Conservation (phyloP, 331 rosid genomes). For the Pyracantha coccinea region DNA sequence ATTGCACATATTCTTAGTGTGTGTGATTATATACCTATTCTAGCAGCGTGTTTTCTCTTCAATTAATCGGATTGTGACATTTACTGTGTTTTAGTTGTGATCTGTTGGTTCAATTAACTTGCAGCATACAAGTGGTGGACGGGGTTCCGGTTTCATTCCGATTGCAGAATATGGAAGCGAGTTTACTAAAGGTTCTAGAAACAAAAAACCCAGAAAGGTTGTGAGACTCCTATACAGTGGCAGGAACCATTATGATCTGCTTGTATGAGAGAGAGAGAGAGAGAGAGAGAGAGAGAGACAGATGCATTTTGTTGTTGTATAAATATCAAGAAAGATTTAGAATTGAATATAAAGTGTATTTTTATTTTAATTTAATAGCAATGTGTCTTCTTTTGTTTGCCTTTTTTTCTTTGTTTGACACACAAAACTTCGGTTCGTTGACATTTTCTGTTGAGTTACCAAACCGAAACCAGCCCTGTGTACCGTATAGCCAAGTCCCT, state of each 20-base stretch:
- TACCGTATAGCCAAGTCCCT: too few relatives aligned
- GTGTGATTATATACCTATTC: not conserved
- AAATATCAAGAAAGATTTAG: not conserved
- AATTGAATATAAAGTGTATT: not conserved
- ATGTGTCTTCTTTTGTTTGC: not conserved
- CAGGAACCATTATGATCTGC: slow-evolving; percentile 94
- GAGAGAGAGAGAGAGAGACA: not conserved
- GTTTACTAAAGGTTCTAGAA: slow-evolving; percentile 39
- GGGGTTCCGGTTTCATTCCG: slow-evolving; percentile 74
- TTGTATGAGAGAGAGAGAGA: slow-evolving; percentile 25
- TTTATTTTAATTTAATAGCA: too few relatives aligned
- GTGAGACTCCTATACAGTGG: slow-evolving; percentile 81
- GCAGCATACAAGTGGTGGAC: slow-evolving; percentile 69
- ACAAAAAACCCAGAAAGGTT: slow-evolving; percentile 40
- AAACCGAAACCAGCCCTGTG: too few relatives aligned
- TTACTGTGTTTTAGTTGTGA: slow-evolving; percentile 1
- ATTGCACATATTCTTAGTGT: not conserved
- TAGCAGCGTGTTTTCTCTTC: not conserved
- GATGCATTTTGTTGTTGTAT: slow-evolving; percentile 12
- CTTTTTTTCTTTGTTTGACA: not conserved
- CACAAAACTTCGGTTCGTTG: too few relatives aligned
- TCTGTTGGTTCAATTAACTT: slow-evolving; percentile 11
- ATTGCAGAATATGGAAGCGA: slow-evolving; percentile 90
- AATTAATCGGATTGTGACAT: not conserved
- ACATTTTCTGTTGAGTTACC: too few relatives aligned